Evolutionary conservation across 208 protist species (phyloP).

Genomic region (Phytomonas sp.): DNA sequence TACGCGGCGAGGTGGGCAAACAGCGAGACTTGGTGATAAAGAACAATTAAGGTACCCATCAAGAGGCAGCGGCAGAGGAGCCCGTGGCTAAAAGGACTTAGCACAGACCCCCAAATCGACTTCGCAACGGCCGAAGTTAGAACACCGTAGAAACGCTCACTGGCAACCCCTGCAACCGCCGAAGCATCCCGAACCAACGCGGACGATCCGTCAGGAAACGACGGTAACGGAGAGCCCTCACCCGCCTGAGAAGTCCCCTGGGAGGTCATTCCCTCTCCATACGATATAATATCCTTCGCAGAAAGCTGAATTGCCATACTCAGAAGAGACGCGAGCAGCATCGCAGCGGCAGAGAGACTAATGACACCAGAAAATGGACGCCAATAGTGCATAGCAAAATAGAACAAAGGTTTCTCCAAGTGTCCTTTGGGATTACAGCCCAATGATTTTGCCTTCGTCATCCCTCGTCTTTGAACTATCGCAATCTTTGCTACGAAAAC

Average conservation of each 20-base stretch:
- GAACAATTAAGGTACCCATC: slow-evolving; percentile 22
- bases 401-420: slow-evolving; percentile 11
- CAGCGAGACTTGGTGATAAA: slow-evolving; percentile 45
- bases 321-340: slow-evolving; percentile 31
- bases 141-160: not conserved
- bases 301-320: slow-evolving; percentile 29
- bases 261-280: slow-evolving; percentile 13
- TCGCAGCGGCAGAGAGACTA: slow-evolving; percentile 21
- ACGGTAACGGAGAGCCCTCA: not conserved
- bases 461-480: not conserved
- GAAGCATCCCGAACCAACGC: not conserved
- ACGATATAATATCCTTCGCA: slow-evolving; percentile 41
- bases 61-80: slow-evolving; percentile 36
- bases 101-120: slow-evolving; percentile 8
- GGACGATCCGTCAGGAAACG: not conserved
- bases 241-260: not conserved
- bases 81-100: slow-evolving; percentile 17
- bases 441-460: not conserved
- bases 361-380: slow-evolving; percentile 24
- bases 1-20: slow-evolving; percentile 41
- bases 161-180: not conserved
- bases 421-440: not conserved
- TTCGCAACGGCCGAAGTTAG: slow-evolving; percentile 11
- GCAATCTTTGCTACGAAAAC: not conserved
- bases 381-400: slow-evolving; percentile 37